Percentiles rank a stretch among this genome's conserved stretches.
phyloP scores from a whole-genome alignment of 768 basidiomycete genomes.

The Collybia sordida region DNA sequence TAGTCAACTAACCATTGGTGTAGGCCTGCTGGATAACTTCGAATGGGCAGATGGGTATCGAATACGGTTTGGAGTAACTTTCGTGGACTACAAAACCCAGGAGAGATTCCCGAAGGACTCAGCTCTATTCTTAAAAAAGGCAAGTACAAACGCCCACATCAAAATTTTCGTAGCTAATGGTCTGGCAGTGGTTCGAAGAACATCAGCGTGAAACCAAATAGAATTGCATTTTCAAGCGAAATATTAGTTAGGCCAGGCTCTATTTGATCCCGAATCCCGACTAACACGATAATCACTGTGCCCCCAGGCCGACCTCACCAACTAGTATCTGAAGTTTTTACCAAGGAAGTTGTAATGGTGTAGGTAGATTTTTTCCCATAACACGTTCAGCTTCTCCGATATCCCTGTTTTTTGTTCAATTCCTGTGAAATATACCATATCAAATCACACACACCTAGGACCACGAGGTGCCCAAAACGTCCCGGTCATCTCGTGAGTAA shows the following conservation, averaged over 20 bases:
- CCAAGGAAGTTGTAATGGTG: slow-evolving; percentile 42
- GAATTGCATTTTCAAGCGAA: too few species aligned
- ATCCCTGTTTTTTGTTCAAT: slow-evolving; percentile 25
- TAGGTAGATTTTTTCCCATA: slow-evolving; percentile 36
- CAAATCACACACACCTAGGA: slow-evolving; percentile 23
- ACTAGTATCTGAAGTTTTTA: too few species aligned
- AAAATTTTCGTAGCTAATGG: neutral
- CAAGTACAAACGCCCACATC: slow-evolving; percentile 5
- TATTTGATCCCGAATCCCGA: too few species aligned
- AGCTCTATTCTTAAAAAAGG: slow-evolving; percentile 46
- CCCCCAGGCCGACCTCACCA: too few species aligned
- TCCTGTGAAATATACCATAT: neutral
- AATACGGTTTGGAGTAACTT: slow-evolving; percentile 68
- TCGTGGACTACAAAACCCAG: slow-evolving; percentile 67
- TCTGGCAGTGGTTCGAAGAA: neutral
- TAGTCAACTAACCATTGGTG: slow-evolving; percentile 2
- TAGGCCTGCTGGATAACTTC: slow-evolving; percentile 67
- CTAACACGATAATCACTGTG: too few species aligned
- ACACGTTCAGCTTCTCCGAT: slow-evolving; percentile 43
- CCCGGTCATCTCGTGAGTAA: slow-evolving; percentile 34
- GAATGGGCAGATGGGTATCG: slow-evolving; percentile 73
- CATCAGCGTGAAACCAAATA: too few species aligned
- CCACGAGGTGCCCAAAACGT: slow-evolving; percentile 48
- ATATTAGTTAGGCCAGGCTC: too few species aligned
- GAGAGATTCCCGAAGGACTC: slow-evolving; percentile 64